phyloP scores from a whole-genome alignment of 2,329 filamentous ascomycete species.

The Cladophialophora psammophila region DNA sequence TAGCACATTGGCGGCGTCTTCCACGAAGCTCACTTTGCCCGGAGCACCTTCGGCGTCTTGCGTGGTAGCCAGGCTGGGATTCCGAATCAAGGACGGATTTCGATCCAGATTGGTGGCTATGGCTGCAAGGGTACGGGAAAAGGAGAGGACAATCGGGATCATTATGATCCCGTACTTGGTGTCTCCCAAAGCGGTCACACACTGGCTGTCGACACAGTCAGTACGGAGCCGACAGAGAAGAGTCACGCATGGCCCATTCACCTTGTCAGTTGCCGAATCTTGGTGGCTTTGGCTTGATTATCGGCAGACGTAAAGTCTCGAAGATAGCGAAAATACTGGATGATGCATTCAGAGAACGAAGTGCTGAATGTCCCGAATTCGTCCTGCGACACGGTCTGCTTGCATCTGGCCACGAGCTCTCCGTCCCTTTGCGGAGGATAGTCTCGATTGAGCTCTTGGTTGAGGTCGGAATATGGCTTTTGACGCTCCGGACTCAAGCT shows the following conservation, averaged over 20 bases:
- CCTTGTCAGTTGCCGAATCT: constrained; percentile 39
- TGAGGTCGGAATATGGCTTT: constrained; percentile 38
- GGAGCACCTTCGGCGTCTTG: constrained; percentile 62
- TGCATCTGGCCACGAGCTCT: constrained; percentile 34
- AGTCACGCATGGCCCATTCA: constrained; percentile 20
- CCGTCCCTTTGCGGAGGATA: constrained; percentile 37
- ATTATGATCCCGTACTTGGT: constrained; percentile 80
- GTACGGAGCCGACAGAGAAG: neutral
- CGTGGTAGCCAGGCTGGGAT: constrained; percentile 50
- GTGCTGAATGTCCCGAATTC: constrained; percentile 38
- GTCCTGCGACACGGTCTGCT: constrained; percentile 33
- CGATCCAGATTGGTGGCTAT: constrained; percentile 85
- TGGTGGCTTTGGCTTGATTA: constrained; percentile 37
- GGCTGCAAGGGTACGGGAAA: constrained; percentile 79
- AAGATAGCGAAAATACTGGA: constrained; percentile 41
- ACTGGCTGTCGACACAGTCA: constrained; percentile 64
- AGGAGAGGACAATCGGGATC: constrained; percentile 80
- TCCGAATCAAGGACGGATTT: constrained; percentile 74
- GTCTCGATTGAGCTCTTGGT: constrained; percentile 35
- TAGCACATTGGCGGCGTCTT: constrained; percentile 86
- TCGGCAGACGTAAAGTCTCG: constrained; percentile 38
- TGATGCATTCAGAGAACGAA: constrained; percentile 37
- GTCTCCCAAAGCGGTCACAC: constrained; percentile 81
- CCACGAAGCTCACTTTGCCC: constrained; percentile 79
- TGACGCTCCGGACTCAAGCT: constrained; percentile 34